Evolutionary conservation across 179 eudicot genomes (phyloP), one percentile per base, ranked within the genome.

Genomic region (Spinacia oleracea): DNA sequence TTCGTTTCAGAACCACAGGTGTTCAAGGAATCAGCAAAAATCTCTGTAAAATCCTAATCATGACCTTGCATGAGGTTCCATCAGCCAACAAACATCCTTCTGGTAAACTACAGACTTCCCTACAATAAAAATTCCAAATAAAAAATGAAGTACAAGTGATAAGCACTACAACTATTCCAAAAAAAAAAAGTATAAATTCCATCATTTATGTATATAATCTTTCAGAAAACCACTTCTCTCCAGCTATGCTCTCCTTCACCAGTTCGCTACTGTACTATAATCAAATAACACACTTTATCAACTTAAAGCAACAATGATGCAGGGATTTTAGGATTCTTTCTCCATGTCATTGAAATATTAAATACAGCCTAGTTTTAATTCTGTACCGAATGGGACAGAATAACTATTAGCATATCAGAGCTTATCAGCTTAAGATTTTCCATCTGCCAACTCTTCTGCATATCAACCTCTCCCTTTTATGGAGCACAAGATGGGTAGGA

Each of bases 261-360:
- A 94, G 83, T 90, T 89, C 76, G 81, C 85, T 25, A 93, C 85
- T 32, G 99, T 97, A 83, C 81, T 86, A 38, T 38, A 38, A 38
- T 38, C n/a, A n/a, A 2, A 2, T 38, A 4, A 3, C 6, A 4
- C 40, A 38, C 4, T 38, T 3, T 38, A 38, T 38, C 40, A 38
- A 69, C 11, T 45, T n/a, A 21, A 9, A 59, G 45, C 51, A 65
- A 64, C 6, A 5, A 72, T 60, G 23, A n/a, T 38, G 46, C 29
- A 15, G 51, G 14, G 12, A 46, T 68, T 53, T 34, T 14, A 38
- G 55, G 73, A 43, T 5, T 43, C 16, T 21, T 75, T 3, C 16
- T 20, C 16, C 18, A 12, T 43, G 38, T 70, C 68, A 59, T 38
- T 16, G 18, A 46, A 40, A 12, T 65, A 53, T 16, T 11, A 46